Evolutionary conservation across 768 basidiomycete genomes (phyloP).

Genomic region (Podaxis carcinomalis): DNA sequence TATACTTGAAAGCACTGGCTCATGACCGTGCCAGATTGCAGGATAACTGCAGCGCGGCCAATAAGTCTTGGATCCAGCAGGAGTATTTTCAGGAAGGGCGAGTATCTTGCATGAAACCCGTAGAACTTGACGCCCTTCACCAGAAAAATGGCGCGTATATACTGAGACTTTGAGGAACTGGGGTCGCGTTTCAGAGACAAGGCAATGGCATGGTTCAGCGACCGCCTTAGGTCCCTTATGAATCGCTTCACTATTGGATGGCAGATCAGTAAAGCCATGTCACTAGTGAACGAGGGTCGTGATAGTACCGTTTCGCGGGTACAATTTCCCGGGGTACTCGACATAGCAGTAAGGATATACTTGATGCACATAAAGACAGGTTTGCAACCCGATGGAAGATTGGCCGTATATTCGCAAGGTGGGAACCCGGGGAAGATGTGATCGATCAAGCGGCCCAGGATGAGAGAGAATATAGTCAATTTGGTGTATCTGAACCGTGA

Average conservation of each 20-base stretch:
- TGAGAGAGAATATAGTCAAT: conserved; percentile 62
- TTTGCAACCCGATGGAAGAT: conserved; percentile 69
- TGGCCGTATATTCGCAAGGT: conserved; percentile 84
- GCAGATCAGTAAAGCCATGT: conserved; percentile 1
- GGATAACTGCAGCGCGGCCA: conserved; percentile 66
- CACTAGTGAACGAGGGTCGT: background rate
- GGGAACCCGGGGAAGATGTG: conserved; percentile 62
- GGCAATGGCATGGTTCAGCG: conserved; percentile 84
- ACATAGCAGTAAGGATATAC: conserved; percentile 93
- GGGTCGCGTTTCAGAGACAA: conserved; percentile 76
- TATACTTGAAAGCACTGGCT: conserved; percentile 72
- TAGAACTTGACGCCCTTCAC: conserved; percentile 97
- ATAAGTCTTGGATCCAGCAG: conserved; percentile 67
- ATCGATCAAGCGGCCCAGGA: conserved; percentile 63
- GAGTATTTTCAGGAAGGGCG: conserved; percentile 86
- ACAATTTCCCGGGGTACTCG: conserved; percentile 69
- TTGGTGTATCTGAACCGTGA: conserved; percentile 25
- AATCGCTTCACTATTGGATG: conserved; percentile 63
- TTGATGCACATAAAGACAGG: conserved; percentile 90
- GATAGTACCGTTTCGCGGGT: conserved; percentile 53
- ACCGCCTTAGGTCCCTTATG: conserved; percentile 61
- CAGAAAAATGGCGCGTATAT: conserved; percentile 71
- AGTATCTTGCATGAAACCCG: conserved; percentile 82
- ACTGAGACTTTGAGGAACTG: conserved; percentile 49
- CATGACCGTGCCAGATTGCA: conserved; percentile 83